These are phyloP conservation scores for Pseudocohnilembus persalinus DNA, from an alignment of 169 alveolate species.

Conservation along the genomic window DNA sequence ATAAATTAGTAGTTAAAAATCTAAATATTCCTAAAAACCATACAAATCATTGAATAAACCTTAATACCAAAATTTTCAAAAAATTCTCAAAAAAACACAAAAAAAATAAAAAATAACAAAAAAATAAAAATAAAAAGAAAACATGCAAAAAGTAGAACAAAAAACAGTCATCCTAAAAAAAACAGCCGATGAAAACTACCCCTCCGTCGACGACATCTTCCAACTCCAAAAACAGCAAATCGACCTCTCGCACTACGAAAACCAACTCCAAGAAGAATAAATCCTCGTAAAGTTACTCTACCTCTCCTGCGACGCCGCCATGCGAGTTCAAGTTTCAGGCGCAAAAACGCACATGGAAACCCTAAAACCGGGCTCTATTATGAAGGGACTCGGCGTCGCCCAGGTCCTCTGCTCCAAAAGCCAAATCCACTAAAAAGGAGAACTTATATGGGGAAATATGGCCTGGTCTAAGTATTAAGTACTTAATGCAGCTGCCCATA, in stretches of 20 bases:
- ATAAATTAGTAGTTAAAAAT: too few species aligned
- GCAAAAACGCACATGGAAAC: slow-evolving; percentile 50
- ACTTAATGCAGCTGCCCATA: slow-evolving; percentile 17
- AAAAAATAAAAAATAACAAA: too few species aligned
- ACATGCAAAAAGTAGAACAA: neutral
- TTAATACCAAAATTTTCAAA: too few species aligned
- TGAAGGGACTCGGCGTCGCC: slow-evolving; percentile 47
- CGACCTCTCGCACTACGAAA: neutral
- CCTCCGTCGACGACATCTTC: neutral
- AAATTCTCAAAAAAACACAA: too few species aligned
- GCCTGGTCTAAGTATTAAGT: slow-evolving; percentile 38
- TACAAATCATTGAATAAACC: too few species aligned
- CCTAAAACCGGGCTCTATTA: slow-evolving; percentile 41
- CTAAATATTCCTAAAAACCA: too few species aligned
- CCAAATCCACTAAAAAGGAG: slow-evolving; percentile 35
- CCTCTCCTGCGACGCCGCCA: slow-evolving; percentile 54
- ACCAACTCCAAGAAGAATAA: slow-evolving; percentile 43
- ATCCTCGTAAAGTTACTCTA: slow-evolving; percentile 41
- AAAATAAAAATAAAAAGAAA: too few species aligned
- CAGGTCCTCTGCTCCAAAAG: slow-evolving; percentile 45
- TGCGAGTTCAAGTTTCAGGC: slow-evolving; percentile 62
- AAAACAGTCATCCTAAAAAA: neutral
- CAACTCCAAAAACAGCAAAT: too few species aligned
- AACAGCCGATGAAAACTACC: neutral
- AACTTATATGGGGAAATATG: slow-evolving; percentile 45